These are phyloP conservation scores for Edaphochlamys debaryana DNA, from an alignment of 139 green algal genomes.

Conservation along the genomic window DNA sequence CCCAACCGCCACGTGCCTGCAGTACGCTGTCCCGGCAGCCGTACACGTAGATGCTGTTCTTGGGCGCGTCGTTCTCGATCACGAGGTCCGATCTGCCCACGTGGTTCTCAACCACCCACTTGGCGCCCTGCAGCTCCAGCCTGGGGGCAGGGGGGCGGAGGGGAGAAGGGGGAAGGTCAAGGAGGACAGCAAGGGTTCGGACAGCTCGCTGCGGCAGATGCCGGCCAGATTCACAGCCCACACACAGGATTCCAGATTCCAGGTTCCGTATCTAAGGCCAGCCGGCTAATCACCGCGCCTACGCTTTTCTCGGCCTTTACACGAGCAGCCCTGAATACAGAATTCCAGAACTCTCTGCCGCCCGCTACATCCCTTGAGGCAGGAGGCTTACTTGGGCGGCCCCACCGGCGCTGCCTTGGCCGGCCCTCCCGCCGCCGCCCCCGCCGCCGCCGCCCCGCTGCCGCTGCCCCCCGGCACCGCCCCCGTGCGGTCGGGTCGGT, in stretches of 20 bases:
- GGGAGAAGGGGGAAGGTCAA: neutral
- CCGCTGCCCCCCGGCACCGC: constrained; percentile 57
- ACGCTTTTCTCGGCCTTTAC: too few relatives aligned
- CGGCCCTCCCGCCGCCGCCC: constrained; percentile 19
- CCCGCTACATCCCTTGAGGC: too few relatives aligned
- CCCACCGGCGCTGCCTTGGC: neutral
- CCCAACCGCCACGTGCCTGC: too few relatives aligned
- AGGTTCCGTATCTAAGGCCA: too few relatives aligned
- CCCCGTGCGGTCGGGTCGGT: constrained; percentile 78
- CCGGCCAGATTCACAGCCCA: too few relatives aligned
- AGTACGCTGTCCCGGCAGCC: constrained; percentile 83
- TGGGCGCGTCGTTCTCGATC: constrained; percentile 73
- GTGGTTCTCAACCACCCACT: constrained; percentile 93
- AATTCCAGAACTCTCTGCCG: too few relatives aligned
- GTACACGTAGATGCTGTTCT: constrained; percentile 94
- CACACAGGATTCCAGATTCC: too few relatives aligned
- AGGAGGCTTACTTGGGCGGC: neutral
- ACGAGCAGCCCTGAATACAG: too few relatives aligned
- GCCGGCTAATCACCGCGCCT: too few relatives aligned
- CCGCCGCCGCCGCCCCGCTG: constrained; percentile 14
- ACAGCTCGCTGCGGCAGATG: too few relatives aligned
- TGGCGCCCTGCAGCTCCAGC: constrained; percentile 85
- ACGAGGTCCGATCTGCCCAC: constrained; percentile 45
- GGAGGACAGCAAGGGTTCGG: too few relatives aligned
- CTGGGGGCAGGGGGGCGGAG: constrained; percentile 9